phyloP scores from a whole-genome alignment of 352 stramenopile genomes.

The Phytopythium boreale region DNA sequence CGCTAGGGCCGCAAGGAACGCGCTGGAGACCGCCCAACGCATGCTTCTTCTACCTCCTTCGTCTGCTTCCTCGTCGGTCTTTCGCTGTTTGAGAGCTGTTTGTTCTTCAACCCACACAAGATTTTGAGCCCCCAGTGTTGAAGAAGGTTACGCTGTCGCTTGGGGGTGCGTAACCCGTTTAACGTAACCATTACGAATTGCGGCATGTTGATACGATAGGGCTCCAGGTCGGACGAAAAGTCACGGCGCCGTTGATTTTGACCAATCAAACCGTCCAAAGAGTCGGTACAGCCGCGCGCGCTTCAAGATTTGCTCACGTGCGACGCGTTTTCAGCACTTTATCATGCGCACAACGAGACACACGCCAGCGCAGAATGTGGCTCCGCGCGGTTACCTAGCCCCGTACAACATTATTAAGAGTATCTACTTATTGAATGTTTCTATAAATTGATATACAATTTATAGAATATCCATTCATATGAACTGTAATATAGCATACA shows the following conservation, averaged over 20 bases:
- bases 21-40: neutral
- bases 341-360: neutral
- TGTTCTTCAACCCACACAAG: neutral
- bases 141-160: neutral
- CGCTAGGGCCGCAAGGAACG: neutral
- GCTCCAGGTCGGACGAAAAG: neutral
- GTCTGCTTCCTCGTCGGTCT: neutral
- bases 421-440: neutral
- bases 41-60: slow-evolving; percentile 2
- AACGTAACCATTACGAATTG: neutral
- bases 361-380: neutral
- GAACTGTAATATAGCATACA: too few relatives aligned
- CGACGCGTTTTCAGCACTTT: neutral
- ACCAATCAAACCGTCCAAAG: neutral
- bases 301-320: slow-evolving; percentile 1
- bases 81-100: neutral
- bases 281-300: neutral
- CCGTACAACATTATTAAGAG: neutral
- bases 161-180: neutral
- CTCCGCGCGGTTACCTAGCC: neutral
- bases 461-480: too few relatives aligned
- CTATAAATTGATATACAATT: neutral
- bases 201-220: neutral
- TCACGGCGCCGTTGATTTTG: neutral
- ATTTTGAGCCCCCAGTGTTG: neutral